phyloP scores from a whole-genome alignment of 164 flowering plant genomes.

The Aristolochia californica region DNA sequence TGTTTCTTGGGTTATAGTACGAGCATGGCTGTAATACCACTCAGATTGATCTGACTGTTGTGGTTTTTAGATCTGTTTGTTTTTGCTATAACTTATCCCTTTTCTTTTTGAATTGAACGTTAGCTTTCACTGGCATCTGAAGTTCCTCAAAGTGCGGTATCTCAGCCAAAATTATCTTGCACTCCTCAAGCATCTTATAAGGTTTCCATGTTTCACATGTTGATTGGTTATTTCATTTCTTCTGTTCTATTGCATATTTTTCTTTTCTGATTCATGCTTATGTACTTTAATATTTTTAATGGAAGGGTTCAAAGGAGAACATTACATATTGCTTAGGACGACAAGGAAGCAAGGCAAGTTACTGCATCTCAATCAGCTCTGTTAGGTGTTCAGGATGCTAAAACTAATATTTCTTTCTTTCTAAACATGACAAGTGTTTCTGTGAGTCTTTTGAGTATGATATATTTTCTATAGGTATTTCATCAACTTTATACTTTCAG shows the following conservation, averaged over 20 bases:
- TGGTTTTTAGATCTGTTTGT: background rate
- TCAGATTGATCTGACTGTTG: background rate
- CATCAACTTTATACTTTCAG: constrained; percentile 5
- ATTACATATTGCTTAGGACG: constrained; percentile 24
- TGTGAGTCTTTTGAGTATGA: too few relatives aligned
- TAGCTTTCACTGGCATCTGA: constrained; percentile 66
- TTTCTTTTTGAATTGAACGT: constrained; percentile 4
- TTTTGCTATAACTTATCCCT: background rate
- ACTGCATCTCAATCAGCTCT: background rate
- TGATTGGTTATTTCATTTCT: background rate
- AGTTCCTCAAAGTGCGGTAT: constrained; percentile 31
- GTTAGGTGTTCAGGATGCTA: too few relatives aligned
- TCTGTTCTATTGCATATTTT: background rate
- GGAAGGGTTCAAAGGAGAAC: constrained; percentile 79
- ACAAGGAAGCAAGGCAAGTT: constrained; percentile 38
- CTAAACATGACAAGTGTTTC: too few relatives aligned
- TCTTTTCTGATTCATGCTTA: constrained; percentile 4
- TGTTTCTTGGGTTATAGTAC: too few relatives aligned
- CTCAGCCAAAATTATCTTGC: constrained; percentile 24
- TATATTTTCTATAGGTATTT: background rate
- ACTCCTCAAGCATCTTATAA: constrained; percentile 15
- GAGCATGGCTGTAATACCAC: background rate
- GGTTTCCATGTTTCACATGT: constrained; percentile 34
- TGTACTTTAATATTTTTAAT: constrained; percentile 10
- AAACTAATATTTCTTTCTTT: too few relatives aligned